Evolutionary conservation across 2,329 filamentous ascomycete species (phyloP), one percentile per base, ranked within the genome.

Genomic region (Acarospora socialis): DNA sequence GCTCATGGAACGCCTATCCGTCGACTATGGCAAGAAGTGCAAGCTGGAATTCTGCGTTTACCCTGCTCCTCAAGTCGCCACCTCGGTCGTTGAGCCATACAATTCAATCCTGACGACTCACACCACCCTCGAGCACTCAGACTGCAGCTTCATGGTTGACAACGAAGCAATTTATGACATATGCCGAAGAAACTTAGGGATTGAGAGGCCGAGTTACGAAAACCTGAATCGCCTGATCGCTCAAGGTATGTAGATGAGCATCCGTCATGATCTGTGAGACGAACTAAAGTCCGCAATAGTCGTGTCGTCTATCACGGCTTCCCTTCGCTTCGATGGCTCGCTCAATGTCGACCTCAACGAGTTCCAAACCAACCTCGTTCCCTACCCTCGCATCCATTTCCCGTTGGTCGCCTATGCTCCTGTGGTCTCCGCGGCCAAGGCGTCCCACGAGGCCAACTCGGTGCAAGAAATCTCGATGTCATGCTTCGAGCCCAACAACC

Each of bases 361-460:
- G 70, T 98, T 98, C 81, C 87, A 98, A 75, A 98, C 87, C 65
- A 98, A 98, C 73, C 66, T 98, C 64, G 87, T 98, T 42, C 87
- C 87, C 41, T 98, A 95, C 67, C 87, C 87, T 45, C 84, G 87
- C 66, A 98, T 98, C 54, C 87, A 98, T 69, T 98, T 94, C 79
- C 87, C 87, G 57, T 80, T 98, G 50, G 86, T 95, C 53, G 84
- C 86, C 46, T 98, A 95, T 59, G 73, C 90, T 26, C 87, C 87
- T 40, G 81, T 98, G 54, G 76, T 95, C 61, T 94, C 86, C 42
- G 81, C 84, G 42, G 80, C 82, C 59, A 94, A 94, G 76, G 83
- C 86, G 49, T 80, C 83, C 38, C 87, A 98, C 69, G 87, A 98
- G 71, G 77, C 86, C 70, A 92, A 94, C 77, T 90, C 82, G 17